Conservation (phyloP, 179 eudicot species). For the Silene noctiflora region DNA sequence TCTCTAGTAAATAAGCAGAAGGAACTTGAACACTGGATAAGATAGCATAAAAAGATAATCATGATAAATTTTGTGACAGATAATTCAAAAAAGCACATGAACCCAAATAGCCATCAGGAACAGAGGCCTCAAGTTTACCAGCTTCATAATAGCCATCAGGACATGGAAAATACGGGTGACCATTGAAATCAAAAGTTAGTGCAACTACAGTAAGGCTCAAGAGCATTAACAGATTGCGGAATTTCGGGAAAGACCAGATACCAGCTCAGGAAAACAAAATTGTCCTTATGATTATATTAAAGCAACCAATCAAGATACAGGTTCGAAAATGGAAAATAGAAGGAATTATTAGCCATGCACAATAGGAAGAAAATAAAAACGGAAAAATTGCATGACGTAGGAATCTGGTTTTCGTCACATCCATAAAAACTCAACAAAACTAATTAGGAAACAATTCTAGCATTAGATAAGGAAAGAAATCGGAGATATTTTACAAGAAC, state of each 20-base stretch:
- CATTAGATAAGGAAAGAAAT: constrained; percentile 3
- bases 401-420: background rate
- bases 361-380: background rate
- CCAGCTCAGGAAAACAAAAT: background rate
- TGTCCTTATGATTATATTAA: background rate
- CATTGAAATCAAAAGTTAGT: background rate
- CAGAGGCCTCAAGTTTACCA: too few species aligned
- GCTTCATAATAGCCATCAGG: background rate
- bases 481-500: background rate
- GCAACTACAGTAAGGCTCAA: background rate
- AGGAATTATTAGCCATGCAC: background rate
- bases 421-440: background rate
- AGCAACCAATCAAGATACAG: background rate
- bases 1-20: too few species aligned
- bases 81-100: too few species aligned
- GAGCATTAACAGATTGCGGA: background rate
- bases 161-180: background rate
- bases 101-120: too few species aligned
- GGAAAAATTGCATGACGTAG: background rate
- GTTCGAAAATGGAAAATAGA: background rate
- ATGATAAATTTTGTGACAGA: too few species aligned
- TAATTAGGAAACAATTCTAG: background rate
- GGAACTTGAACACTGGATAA: too few species aligned
- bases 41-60: too few species aligned
- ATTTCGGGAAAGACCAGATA: background rate